Evolutionary conservation across 768 basidiomycete genomes (phyloP).

Genomic region (Suillus brevipes): DNA sequence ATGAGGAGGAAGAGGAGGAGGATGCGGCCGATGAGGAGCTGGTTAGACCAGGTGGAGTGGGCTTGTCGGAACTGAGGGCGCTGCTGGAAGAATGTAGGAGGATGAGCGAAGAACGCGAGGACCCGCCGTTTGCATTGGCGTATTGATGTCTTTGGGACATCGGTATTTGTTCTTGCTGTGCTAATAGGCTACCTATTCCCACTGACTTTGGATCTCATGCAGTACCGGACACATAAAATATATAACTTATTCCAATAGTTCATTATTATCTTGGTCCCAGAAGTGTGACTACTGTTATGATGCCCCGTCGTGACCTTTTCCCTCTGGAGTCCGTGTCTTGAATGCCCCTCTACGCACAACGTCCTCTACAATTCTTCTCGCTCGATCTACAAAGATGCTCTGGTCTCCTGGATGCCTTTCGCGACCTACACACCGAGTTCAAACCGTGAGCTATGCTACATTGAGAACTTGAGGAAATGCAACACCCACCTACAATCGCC

Average conservation of each 20-base stretch:
- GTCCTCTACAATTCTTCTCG: slow-evolving; percentile 49
- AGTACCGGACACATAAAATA: neutral
- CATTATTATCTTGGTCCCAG: neutral
- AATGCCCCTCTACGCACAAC: slow-evolving; percentile 69
- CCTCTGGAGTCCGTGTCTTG: slow-evolving; percentile 70
- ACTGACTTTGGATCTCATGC: neutral
- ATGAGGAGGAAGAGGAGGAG: slow-evolving; percentile 30
- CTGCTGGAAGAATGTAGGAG: slow-evolving; percentile 57
- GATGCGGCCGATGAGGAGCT: slow-evolving; percentile 32
- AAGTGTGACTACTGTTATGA: slow-evolving; percentile 21
- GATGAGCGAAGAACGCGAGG: slow-evolving; percentile 38
- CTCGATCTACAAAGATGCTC: slow-evolving; percentile 36
- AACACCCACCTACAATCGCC: slow-evolving; percentile 77
- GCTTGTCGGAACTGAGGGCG: slow-evolving; percentile 48
- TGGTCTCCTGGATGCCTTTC: slow-evolving; percentile 21
- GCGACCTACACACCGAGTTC: slow-evolving; percentile 22
- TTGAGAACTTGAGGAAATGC: neutral
- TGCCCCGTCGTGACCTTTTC: slow-evolving; percentile 47
- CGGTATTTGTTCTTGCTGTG: slow-evolving; percentile 1
- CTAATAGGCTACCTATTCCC: neutral
- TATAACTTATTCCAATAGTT: neutral
- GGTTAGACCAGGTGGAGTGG: slow-evolving; percentile 23
- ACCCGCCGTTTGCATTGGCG: slow-evolving; percentile 24
- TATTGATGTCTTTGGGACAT: neutral
- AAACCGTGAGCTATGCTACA: neutral